Evolutionary conservation across 2,329 filamentous ascomycete genomes (phyloP).

Genomic region (Metarhizium guizhouense): DNA sequence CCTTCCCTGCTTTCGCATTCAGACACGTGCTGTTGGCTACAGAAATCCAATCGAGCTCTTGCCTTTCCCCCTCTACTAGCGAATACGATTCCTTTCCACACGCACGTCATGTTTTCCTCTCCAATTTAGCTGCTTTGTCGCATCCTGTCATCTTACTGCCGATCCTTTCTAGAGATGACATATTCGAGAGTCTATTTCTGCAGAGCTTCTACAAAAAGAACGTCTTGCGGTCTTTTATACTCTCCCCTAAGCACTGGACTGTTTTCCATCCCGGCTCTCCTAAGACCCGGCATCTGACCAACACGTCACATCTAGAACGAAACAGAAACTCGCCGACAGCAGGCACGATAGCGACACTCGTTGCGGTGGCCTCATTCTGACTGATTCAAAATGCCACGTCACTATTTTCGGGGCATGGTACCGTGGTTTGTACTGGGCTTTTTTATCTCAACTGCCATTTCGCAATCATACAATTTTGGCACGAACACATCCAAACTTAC

Average conservation of each 20-base stretch:
- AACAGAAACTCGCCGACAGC: not conserved
- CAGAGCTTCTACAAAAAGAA: not conserved
- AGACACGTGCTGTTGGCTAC: not conserved
- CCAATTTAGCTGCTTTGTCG: not conserved
- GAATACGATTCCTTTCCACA: not conserved
- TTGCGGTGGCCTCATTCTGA: not conserved
- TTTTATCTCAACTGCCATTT: constrained; percentile 5
- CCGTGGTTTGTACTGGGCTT: constrained; percentile 1
- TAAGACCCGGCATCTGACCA: not conserved
- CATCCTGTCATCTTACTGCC: not conserved
- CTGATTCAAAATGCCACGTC: constrained; percentile 4
- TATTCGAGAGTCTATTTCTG: not conserved
- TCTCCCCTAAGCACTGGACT: too few relatives aligned
- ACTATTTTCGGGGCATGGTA: not conserved
- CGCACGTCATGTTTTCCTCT: not conserved
- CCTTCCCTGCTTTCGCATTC: not conserved
- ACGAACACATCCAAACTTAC: constrained; percentile 29
- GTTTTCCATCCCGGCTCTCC: too few relatives aligned
- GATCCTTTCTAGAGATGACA: not conserved
- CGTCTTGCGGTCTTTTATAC: not conserved
- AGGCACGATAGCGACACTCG: too few relatives aligned
- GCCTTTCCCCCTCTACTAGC: not conserved
- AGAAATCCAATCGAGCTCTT: not conserved
- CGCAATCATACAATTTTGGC: constrained; percentile 42
- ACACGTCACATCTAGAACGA: not conserved